phyloP scores from a whole-genome alignment of 208 protist species.

The Acanthamoeba sp. region DNA sequence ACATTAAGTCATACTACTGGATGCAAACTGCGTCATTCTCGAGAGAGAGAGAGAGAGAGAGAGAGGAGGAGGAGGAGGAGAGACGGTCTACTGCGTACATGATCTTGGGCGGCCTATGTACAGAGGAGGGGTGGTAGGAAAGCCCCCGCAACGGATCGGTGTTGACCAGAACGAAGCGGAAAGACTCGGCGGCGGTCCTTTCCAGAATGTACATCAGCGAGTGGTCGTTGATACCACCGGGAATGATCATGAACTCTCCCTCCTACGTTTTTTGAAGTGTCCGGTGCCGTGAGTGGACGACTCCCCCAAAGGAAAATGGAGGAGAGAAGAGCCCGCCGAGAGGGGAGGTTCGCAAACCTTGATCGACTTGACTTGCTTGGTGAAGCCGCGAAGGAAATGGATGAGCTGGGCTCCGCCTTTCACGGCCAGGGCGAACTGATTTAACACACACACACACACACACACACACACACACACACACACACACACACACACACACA shows the following conservation, averaged over 20 bases:
- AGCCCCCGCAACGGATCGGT: conserved; percentile 68
- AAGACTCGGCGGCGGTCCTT: conserved; percentile 43
- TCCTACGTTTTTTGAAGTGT: background rate
- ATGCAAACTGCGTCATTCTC: too few species aligned
- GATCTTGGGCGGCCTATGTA: conserved; percentile 71
- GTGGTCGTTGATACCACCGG: conserved; percentile 62
- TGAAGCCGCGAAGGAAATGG: conserved; percentile 69
- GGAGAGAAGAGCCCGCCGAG: too few species aligned
- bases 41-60: too few species aligned
- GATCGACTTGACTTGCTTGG: conserved; percentile 71
- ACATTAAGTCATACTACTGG: too few species aligned
- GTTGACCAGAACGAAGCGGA: conserved; percentile 73
- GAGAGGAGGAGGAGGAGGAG: too few species aligned
- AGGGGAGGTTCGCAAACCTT: conserved; percentile 1
- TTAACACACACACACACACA: background rate
- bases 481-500: too few species aligned
- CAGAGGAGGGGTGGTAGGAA: conserved; percentile 65
- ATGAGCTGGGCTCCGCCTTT: conserved; percentile 72
- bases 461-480: too few species aligned
- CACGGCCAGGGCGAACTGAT: conserved; percentile 68
- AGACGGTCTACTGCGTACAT: conserved; percentile 53
- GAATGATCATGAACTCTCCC: conserved; percentile 74
- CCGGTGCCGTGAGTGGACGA: too few species aligned
- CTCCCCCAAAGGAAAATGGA: too few species aligned
- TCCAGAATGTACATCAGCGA: conserved; percentile 77